Evolutionary conservation across 257 asterid genomes (phyloP).

Genomic region (Solanum appendiculatum): DNA sequence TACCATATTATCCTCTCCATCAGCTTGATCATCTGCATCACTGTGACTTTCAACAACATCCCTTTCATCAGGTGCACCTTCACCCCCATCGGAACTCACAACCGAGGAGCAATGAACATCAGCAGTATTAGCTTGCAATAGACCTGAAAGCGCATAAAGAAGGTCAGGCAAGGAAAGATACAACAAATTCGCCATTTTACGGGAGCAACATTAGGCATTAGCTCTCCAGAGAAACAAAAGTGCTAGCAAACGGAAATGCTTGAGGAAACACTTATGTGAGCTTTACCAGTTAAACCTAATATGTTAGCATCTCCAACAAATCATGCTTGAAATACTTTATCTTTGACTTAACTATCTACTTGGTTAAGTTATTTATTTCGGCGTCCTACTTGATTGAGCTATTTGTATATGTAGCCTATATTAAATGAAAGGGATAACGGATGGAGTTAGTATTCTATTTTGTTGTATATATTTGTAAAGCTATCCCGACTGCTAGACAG

Average conservation of each 20-base stretch:
- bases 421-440: not conserved
- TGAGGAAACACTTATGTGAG: not conserved
- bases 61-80: constrained; percentile 19
- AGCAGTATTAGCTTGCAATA: constrained; percentile 8
- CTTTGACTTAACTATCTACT: not conserved
- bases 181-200: not conserved
- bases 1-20: constrained; percentile 23
- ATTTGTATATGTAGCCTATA: not conserved
- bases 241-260: not conserved
- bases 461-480: not conserved
- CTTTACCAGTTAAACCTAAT: not conserved
- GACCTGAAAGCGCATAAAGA: constrained; percentile 18
- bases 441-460: not conserved
- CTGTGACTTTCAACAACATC: constrained; percentile 19
- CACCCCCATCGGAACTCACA: constrained; percentile 18
- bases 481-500: not conserved
- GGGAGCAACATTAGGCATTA: not conserved
- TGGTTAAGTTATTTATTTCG: not conserved
- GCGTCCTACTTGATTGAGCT: not conserved
- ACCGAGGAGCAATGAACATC: constrained; percentile 7
- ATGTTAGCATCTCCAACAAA: not conserved
- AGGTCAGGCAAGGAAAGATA: not conserved
- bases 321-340: not conserved
- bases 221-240: not conserved
- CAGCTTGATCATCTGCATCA: constrained; percentile 27